Evolutionary conservation across 352 stramenopile genomes (phyloP).

Genomic region (Phytophthora litchii): DNA sequence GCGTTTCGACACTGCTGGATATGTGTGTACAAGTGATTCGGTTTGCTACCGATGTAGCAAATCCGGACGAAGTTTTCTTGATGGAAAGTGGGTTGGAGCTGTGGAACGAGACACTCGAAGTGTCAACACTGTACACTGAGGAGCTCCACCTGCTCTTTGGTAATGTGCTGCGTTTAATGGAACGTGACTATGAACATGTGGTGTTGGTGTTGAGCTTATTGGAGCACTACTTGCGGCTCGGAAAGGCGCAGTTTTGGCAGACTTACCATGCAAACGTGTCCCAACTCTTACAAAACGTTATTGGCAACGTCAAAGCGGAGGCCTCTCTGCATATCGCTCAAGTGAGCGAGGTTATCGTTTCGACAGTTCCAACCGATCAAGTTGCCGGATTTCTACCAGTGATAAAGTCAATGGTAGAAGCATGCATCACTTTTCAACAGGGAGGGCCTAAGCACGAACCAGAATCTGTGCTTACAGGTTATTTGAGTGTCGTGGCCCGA

Average conservation of each 20-base stretch:
- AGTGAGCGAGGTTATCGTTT: conserved; percentile 49
- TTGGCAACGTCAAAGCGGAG: conserved; percentile 78
- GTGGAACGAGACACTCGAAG: conserved; percentile 63
- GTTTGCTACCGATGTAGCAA: conserved; percentile 76
- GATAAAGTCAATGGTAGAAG: conserved; percentile 49
- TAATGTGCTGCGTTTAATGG: conserved; percentile 68
- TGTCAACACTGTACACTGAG: conserved; percentile 62
- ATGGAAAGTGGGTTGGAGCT: conserved; percentile 85
- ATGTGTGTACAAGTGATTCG: conserved; percentile 79
- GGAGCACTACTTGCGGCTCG: conserved; percentile 68
- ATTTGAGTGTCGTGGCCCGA: conserved; percentile 62
- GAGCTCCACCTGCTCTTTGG: conserved; percentile 71
- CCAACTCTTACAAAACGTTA: conserved; percentile 46
- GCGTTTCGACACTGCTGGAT: conserved; percentile 51
- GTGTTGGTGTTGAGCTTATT: conserved; percentile 60
- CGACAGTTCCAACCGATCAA: conserved; percentile 45
- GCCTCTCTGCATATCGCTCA: conserved; percentile 62
- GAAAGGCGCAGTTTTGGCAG: conserved; percentile 69
- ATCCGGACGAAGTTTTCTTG: conserved; percentile 85
- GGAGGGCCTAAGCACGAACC: conserved; percentile 48
- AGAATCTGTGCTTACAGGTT: conserved; percentile 66
- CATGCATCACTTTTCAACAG: conserved; percentile 51
- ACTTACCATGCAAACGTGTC: conserved; percentile 55
- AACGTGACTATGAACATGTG: conserved; percentile 84
- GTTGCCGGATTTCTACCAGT: conserved; percentile 38